phyloP scores from a whole-genome alignment of 108 stramenopile species.

The Nitzschia sp. region DNA sequence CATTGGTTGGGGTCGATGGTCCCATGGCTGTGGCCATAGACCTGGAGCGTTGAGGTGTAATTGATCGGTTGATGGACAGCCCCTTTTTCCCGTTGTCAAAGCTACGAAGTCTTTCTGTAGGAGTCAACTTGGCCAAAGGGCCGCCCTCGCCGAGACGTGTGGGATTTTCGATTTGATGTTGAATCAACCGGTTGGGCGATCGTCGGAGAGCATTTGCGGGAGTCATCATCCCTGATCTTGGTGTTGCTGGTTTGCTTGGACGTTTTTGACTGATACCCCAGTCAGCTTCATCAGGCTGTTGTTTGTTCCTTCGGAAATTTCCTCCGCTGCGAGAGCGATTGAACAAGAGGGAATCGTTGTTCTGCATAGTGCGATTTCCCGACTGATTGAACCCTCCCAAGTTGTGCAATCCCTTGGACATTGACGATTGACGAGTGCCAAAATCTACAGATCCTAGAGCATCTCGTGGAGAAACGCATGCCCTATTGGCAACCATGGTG shows the following conservation, averaged over 20 bases:
- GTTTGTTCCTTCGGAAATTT: neutral
- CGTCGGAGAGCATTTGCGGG: neutral
- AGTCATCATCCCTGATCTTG: neutral
- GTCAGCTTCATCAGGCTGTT: constrained; percentile 1
- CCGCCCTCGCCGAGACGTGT: neutral
- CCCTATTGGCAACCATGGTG: constrained; percentile 14
- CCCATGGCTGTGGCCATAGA: neutral
- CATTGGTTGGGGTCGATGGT: neutral
- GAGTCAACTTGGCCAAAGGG: constrained; percentile 2
- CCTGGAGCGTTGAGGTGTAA: constrained; percentile 2
- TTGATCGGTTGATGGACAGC: neutral
- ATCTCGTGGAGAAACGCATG: constrained; percentile 2
- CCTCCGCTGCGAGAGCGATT: constrained; percentile 1
- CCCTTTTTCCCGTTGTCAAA: constrained; percentile 3
- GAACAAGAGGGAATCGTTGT: constrained; percentile 9
- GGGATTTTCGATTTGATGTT: neutral
- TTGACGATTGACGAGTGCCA: neutral
- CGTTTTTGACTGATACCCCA: constrained; percentile 4
- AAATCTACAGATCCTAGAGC: constrained; percentile 9
- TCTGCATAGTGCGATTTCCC: neutral
- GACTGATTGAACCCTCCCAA: neutral
- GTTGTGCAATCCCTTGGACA: too few relatives aligned
- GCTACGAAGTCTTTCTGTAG: constrained; percentile 13
- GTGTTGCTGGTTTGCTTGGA: neutral
- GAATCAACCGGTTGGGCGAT: neutral